A percentile compares a stretch with the other conserved stretches of the same genome.
These are phyloP conservation scores for Alternaria angustiovoidea DNA, from an alignment of 2,329 filamentous ascomycete species.

Conservation along the genomic window DNA sequence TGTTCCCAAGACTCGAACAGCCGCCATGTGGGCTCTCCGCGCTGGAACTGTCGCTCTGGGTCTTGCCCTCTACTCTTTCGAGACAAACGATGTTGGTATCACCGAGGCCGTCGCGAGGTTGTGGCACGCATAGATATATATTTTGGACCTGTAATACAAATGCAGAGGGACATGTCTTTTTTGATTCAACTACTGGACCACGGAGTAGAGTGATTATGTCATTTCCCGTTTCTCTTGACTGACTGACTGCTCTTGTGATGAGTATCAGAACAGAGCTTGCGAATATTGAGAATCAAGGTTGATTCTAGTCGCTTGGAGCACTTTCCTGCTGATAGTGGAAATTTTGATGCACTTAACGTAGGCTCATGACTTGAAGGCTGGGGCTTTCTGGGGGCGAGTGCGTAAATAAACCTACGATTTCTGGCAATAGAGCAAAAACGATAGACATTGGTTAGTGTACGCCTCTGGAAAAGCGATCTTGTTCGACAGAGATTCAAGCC, in stretches of 20 bases:
- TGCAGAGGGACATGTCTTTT: slow-evolving; percentile 1
- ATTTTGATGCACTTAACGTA: background rate
- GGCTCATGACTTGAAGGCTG: background rate
- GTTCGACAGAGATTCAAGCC: background rate
- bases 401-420: background rate
- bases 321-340: background rate
- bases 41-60: slow-evolving; percentile 80
- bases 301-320: background rate
- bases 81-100: slow-evolving; percentile 96
- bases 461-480: background rate
- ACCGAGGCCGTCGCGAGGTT: slow-evolving; percentile 88
- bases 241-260: too few species aligned
- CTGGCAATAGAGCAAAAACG: too few species aligned
- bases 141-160: slow-evolving; percentile 9
- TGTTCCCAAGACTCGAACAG: slow-evolving; percentile 71
- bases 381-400: too few species aligned
- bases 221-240: too few species aligned
- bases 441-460: background rate
- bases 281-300: background rate
- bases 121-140: slow-evolving; percentile 74
- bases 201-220: too few species aligned
- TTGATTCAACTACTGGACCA: background rate
- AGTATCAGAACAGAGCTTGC: background rate
- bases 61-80: slow-evolving; percentile 94
- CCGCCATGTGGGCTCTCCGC: slow-evolving; percentile 81